Percentiles rank a stretch among this genome's conserved stretches.
phyloP scores from a whole-genome alignment of 345 rosid species.

The Pseudoturritis turrita region DNA sequence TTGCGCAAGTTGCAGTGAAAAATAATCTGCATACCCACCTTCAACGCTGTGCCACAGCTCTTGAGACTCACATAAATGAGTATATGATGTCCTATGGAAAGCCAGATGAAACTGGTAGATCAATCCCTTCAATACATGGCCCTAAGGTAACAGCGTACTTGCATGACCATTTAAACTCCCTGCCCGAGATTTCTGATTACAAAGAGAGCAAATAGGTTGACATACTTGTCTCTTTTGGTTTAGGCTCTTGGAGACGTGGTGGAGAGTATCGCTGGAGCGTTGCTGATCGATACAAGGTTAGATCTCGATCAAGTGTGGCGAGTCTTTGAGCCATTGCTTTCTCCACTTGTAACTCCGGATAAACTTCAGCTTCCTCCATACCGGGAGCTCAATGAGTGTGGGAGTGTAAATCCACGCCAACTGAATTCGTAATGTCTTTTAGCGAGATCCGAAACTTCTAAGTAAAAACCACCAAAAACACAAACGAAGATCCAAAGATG shows the following conservation, averaged over 20 bases:
- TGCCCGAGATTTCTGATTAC: neutral
- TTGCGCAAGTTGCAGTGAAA: slow-evolving; percentile 73
- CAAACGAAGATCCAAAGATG: too few species aligned
- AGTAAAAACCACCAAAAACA: too few species aligned
- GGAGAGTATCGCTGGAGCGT: slow-evolving; percentile 87
- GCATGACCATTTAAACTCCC: neutral
- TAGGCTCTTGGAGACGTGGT: slow-evolving; percentile 92
- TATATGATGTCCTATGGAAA: slow-evolving; percentile 42
- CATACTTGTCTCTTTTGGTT: slow-evolving; percentile 1
- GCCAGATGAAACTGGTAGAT: slow-evolving; percentile 35
- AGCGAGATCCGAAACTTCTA: too few species aligned
- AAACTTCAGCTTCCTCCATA: slow-evolving; percentile 76
- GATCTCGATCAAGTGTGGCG: slow-evolving; percentile 77
- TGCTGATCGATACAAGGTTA: slow-evolving; percentile 64
- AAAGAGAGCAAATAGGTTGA: neutral
- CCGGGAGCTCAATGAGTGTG: slow-evolving; percentile 62
- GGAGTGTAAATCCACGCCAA: too few species aligned
- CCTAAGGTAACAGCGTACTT: slow-evolving; percentile 60
- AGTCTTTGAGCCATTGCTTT: slow-evolving; percentile 62
- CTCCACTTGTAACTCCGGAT: slow-evolving; percentile 80
- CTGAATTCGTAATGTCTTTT: too few species aligned
- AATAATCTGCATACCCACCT: slow-evolving; percentile 54
- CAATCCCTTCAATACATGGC: slow-evolving; percentile 43
- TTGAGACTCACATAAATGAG: slow-evolving; percentile 54
- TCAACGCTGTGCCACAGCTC: slow-evolving; percentile 44